Percentiles rank a stretch among this genome's conserved stretches.
phyloP scores from a whole-genome alignment of 176 grass and related monocot genomes.

The Eragrostis nindensis region DNA sequence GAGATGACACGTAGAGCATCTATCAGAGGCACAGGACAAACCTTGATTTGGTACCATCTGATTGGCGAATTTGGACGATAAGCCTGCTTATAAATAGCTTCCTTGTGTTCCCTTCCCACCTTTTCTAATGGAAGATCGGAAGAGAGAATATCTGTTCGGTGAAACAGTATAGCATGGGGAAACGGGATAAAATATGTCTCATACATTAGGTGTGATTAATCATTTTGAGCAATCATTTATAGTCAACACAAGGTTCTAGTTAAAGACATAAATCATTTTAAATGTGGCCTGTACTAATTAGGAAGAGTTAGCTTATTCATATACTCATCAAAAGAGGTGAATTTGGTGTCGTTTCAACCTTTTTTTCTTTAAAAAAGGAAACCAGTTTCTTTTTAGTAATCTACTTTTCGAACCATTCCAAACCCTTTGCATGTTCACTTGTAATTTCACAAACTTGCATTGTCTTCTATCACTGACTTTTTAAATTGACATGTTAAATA shows the following conservation, averaged over 20 bases:
- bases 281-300: constrained; percentile 5
- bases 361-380: background rate
- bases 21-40: constrained; percentile 18
- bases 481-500: no score
- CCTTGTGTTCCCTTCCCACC: constrained; percentile 7
- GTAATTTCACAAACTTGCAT: background rate
- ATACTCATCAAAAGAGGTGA: background rate
- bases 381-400: no score
- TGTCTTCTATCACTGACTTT: no score
- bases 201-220: constrained; percentile 35
- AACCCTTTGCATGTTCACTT: background rate
- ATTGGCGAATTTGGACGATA: constrained; percentile 37
- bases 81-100: constrained; percentile 8
- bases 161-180: constrained; percentile 11
- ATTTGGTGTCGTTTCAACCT: background rate
- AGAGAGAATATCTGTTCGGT: constrained; percentile 44
- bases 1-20: constrained; percentile 46
- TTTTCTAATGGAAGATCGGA: constrained; percentile 33
- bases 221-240: constrained; percentile 44
- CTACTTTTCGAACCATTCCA: background rate
- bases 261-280: constrained; percentile 31
- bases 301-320: background rate
- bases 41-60: constrained; percentile 30
- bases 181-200: background rate
- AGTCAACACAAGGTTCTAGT: constrained; percentile 26